Evolutionary conservation across 257 asterid species (phyloP).

Genomic region (Capsicum baccatum): DNA sequence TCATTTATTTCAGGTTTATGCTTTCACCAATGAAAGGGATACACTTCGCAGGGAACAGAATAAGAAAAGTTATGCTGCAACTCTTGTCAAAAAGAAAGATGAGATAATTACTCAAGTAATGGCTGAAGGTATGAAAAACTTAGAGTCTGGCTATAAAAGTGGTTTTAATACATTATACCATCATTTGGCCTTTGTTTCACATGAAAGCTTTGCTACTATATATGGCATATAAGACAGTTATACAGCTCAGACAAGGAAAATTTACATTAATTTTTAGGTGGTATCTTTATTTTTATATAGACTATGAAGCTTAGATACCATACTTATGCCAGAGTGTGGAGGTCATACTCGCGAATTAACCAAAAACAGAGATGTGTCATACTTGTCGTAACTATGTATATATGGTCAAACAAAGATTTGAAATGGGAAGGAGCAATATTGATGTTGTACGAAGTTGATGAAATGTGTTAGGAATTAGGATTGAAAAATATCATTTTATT

Average conservation of each 20-base stretch:
- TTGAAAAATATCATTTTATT: constrained; percentile 16
- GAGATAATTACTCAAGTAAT: constrained; percentile 92
- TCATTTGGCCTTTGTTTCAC: background rate
- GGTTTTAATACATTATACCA: background rate
- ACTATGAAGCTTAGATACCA: constrained; percentile 1
- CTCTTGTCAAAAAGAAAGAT: constrained; percentile 93
- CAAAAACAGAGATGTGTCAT: background rate
- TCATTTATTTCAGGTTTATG: constrained; percentile 70
- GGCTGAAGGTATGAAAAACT: constrained; percentile 79
- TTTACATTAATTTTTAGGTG: background rate
- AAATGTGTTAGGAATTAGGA: constrained; percentile 11
- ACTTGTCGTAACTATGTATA: constrained; percentile 1
- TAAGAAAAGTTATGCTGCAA: constrained; percentile 90
- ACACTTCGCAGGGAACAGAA: constrained; percentile 88
- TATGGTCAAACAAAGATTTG: background rate
- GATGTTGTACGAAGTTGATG: constrained; percentile 15
- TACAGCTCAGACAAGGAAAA: background rate
- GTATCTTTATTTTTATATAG: background rate
- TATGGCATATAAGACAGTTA: background rate
- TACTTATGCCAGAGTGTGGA: background rate
- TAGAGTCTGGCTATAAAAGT: background rate
- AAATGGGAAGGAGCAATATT: constrained; percentile 9
- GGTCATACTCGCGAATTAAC: background rate
- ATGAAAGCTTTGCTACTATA: background rate
- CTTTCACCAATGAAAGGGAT: constrained; percentile 87